Percentiles rank a stretch among this genome's conserved stretches.
These are phyloP conservation scores for Penicillium olsonii DNA, from an alignment of 2,329 filamentous ascomycete genomes.

Conservation along the genomic window DNA sequence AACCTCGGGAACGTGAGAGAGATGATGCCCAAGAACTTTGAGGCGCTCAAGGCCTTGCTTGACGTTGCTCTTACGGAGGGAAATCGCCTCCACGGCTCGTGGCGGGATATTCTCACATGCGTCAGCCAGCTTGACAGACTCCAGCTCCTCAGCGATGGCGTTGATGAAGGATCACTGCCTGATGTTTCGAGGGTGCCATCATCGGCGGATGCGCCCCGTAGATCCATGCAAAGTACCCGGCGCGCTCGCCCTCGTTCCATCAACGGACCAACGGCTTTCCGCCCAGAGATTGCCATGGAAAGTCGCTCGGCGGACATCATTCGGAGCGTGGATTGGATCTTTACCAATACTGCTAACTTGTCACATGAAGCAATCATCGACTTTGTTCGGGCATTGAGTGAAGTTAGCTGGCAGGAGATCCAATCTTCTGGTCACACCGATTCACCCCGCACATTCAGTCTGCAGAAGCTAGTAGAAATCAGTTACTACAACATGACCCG, in stretches of 20 bases:
- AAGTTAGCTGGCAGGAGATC: slow-evolving; percentile 99
- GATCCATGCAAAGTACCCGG: slow-evolving; percentile 62
- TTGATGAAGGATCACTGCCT: slow-evolving; percentile 88
- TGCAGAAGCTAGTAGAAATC: slow-evolving; percentile 98
- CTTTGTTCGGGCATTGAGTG: slow-evolving; percentile 87
- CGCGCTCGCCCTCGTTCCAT: slow-evolving; percentile 50
- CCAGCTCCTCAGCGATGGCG: slow-evolving; percentile 90
- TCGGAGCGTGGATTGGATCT: slow-evolving; percentile 90
- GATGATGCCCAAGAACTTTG: slow-evolving; percentile 94
- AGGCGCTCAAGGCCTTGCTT: slow-evolving; percentile 86
- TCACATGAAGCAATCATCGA: slow-evolving; percentile 93
- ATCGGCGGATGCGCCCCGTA: slow-evolving; percentile 59
- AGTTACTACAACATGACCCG: slow-evolving; percentile 99
- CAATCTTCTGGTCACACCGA: slow-evolving; percentile 96
- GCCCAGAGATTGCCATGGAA: slow-evolving; percentile 83
- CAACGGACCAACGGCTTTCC: slow-evolving; percentile 57
- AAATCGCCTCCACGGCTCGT: slow-evolving; percentile 83
- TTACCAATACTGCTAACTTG: slow-evolving; percentile 91
- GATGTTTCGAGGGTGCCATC: slow-evolving; percentile 84
- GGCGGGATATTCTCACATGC: slow-evolving; percentile 93
- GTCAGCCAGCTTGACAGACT: slow-evolving; percentile 94
- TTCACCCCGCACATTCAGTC: slow-evolving; percentile 90
- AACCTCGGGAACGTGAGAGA: slow-evolving; percentile 95
- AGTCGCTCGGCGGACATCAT: slow-evolving; percentile 91
- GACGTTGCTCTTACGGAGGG: slow-evolving; percentile 93